These are phyloP conservation scores for Hypericum perforatum DNA, from an alignment of 345 rosid genomes.

Conservation along the genomic window DNA sequence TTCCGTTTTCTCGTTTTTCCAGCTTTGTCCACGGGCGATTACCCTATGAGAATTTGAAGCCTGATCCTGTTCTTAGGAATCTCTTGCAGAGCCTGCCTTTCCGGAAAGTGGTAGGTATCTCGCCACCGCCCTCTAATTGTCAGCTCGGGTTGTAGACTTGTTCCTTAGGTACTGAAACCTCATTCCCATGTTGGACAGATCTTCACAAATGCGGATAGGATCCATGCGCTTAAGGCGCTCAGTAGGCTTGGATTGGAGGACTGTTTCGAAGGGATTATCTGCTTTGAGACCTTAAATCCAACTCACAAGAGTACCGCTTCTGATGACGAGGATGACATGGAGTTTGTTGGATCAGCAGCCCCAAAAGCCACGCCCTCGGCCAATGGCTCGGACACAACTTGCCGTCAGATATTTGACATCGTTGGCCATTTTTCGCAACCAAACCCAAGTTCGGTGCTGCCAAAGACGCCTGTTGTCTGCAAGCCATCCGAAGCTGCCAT, in stretches of 20 bases:
- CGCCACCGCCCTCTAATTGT: not conserved
- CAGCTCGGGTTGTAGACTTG: too few species aligned
- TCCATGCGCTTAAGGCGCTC: constrained; percentile 41
- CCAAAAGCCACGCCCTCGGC: too few species aligned
- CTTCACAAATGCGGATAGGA: constrained; percentile 69
- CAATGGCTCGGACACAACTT: not conserved
- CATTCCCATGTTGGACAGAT: constrained; percentile 26
- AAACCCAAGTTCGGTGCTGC: not conserved
- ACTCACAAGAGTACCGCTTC: not conserved
- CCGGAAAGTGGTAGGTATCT: constrained; percentile 16
- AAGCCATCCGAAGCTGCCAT: constrained; percentile 16
- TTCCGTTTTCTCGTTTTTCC: not conserved
- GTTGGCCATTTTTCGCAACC: too few species aligned
- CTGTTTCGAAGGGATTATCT: constrained; percentile 70
- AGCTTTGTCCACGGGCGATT: constrained; percentile 20
- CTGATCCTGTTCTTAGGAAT: constrained; percentile 16
- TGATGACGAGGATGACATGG: too few species aligned
- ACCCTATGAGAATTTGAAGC: constrained; percentile 15
- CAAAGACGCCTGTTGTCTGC: constrained; percentile 10
- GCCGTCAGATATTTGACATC: not conserved
- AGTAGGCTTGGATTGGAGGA: constrained; percentile 52
- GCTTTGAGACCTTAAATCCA: constrained; percentile 79
- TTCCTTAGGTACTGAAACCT: not conserved
- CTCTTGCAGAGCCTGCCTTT: constrained; percentile 13
- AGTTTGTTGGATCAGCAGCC: too few species aligned